These are phyloP conservation scores for Sclerotiophoma versabilis DNA, from an alignment of 2,329 filamentous ascomycete genomes.

Conservation along the genomic window DNA sequence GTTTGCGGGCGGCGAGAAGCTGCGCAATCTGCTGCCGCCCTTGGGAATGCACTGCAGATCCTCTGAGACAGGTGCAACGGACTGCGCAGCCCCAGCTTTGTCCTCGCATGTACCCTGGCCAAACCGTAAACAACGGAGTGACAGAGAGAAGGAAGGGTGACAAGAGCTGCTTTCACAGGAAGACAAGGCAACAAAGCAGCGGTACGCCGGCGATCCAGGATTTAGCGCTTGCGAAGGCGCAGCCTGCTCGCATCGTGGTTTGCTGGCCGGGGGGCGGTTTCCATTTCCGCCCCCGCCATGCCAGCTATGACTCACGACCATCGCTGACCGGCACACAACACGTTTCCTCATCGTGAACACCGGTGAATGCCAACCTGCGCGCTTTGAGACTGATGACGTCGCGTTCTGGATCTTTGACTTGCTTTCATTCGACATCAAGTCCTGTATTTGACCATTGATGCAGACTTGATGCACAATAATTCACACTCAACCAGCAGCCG, in stretches of 20 bases:
- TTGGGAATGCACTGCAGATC: constrained; percentile 26
- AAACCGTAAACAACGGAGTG: constrained; percentile 15
- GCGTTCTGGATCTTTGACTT: constrained; percentile 3
- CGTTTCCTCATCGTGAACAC: constrained; percentile 17
- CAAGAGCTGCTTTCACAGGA: constrained; percentile 16
- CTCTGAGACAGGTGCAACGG: constrained; percentile 31
- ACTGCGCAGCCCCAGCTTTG: constrained; percentile 23
- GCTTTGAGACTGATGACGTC: constrained; percentile 7
- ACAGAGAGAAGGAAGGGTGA: constrained; percentile 11
- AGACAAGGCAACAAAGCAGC: constrained; percentile 19
- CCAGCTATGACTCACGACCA: constrained; percentile 31
- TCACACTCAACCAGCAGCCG: constrained; percentile 11
- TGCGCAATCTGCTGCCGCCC: constrained; percentile 22
- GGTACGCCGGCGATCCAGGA: constrained; percentile 12
- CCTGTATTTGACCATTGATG: constrained; percentile 1
- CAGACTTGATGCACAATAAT: constrained; percentile 4
- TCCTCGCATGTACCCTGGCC: constrained; percentile 18
- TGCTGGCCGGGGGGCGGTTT: constrained; percentile 11
- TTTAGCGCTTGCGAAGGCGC: constrained; percentile 13
- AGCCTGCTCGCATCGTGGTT: constrained; percentile 21
- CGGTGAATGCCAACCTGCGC: constrained; percentile 19
- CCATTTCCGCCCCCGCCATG: constrained; percentile 21
- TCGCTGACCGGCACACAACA: constrained; percentile 27
- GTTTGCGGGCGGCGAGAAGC: constrained; percentile 5
- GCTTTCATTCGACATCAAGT: not conserved